Percentiles rank a stretch among this genome's conserved stretches.
Evolutionary conservation across 2,329 filamentous ascomycete genomes (phyloP).

Genomic region (Penicillium nordicum): DNA sequence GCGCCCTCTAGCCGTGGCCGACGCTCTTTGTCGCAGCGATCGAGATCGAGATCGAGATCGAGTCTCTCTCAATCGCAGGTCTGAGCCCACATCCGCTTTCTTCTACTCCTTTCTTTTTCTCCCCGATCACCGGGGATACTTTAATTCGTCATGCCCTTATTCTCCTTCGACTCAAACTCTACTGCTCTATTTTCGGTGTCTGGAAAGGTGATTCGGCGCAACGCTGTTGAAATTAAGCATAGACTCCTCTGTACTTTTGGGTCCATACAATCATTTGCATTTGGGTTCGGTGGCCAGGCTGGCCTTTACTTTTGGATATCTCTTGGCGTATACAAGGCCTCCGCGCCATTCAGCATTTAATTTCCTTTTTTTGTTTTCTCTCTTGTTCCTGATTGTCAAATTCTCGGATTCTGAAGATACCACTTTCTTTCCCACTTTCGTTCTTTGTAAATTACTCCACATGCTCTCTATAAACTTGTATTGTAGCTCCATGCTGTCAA

Average conservation of each 20-base stretch:
- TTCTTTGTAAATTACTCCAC: background rate
- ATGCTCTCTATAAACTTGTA: too few relatives aligned
- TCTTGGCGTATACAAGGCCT: background rate
- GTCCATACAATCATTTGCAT: constrained; percentile 6
- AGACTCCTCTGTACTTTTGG: constrained; percentile 5
- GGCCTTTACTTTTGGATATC: background rate
- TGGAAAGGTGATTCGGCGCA: constrained; percentile 3
- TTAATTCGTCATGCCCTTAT: background rate
- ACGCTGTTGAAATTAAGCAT: constrained; percentile 3
- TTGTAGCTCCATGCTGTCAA: background rate
- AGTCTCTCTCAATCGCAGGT: constrained; percentile 32
- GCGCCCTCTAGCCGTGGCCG: constrained; percentile 35
- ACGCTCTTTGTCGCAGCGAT: constrained; percentile 36
- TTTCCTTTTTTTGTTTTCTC: background rate
- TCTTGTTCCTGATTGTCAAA: background rate
- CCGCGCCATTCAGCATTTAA: background rate
- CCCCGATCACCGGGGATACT: background rate
- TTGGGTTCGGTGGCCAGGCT: background rate
- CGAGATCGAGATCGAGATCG: constrained; percentile 38
- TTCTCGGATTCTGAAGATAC: background rate
- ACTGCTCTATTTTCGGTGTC: constrained; percentile 1
- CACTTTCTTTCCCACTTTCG: background rate
- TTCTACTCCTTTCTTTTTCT: background rate
- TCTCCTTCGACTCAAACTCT: background rate
- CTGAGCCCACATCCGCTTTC: constrained; percentile 1